Evolutionary conservation across 352 stramenopile species (phyloP).

Genomic region (Phytophthora foliorum): DNA sequence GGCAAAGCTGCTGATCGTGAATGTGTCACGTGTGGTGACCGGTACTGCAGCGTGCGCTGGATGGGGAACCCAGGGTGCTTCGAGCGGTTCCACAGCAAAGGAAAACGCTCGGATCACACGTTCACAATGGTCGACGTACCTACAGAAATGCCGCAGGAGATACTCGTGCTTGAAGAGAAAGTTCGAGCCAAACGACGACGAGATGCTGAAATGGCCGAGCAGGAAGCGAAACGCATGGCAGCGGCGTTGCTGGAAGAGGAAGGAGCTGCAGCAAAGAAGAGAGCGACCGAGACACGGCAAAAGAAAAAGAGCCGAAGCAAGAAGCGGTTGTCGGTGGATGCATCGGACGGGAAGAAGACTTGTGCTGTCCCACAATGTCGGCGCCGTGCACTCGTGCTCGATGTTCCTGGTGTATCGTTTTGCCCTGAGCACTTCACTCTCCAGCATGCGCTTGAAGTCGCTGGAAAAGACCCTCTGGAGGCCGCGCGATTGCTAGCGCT

Average conservation of each 20-base stretch:
- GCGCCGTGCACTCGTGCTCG: slow-evolving; percentile 36
- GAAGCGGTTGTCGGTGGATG: slow-evolving; percentile 21
- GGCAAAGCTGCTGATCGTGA: slow-evolving; percentile 73
- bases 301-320: slow-evolving; percentile 48
- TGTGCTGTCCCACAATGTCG: slow-evolving; percentile 52
- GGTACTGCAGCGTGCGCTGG: slow-evolving; percentile 87
- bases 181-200: slow-evolving; percentile 63
- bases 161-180: slow-evolving; percentile 64
- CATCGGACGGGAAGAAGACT: slow-evolving; percentile 28
- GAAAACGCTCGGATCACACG: slow-evolving; percentile 70
- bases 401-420: slow-evolving; percentile 43
- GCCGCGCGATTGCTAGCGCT: slow-evolving; percentile 67
- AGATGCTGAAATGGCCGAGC: slow-evolving; percentile 62
- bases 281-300: slow-evolving; percentile 10
- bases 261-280: slow-evolving; percentile 21
- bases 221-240: slow-evolving; percentile 60
- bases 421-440: slow-evolving; percentile 69
- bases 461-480: slow-evolving; percentile 61
- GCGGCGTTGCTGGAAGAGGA: slow-evolving; percentile 51
- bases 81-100: slow-evolving; percentile 82
- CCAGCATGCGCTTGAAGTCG: slow-evolving; percentile 72
- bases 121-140: slow-evolving; percentile 45
- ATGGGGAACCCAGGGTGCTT: slow-evolving; percentile 89
- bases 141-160: slow-evolving; percentile 46
- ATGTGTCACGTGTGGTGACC: slow-evolving; percentile 72